Evolutionary conservation across 768 basidiomycete species (phyloP).

Genomic region (Tephrocybe sp.): DNA sequence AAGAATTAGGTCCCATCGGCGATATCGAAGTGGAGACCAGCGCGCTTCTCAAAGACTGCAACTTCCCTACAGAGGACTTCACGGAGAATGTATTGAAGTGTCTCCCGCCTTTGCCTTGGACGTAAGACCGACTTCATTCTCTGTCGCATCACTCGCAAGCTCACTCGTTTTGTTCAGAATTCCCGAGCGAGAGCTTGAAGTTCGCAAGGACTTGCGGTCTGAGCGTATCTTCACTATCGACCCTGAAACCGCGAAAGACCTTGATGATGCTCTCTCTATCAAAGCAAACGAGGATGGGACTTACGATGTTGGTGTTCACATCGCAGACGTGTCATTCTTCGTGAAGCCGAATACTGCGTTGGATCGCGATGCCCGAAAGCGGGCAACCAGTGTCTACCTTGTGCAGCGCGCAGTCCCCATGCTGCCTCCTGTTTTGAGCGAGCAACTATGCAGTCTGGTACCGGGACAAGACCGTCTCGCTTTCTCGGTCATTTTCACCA

Average conservation of each 20-base stretch:
- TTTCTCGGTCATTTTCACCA: slow-evolving; percentile 87
- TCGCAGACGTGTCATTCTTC: slow-evolving; percentile 96
- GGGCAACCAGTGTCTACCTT: slow-evolving; percentile 96
- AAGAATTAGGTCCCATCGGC: slow-evolving; percentile 98
- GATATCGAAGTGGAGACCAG: slow-evolving; percentile 98
- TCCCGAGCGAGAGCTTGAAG: slow-evolving; percentile 85
- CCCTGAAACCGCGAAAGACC: slow-evolving; percentile 83
- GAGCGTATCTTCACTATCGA: slow-evolving; percentile 94
- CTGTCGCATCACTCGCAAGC: neutral
- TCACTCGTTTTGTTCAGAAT: slow-evolving; percentile 48
- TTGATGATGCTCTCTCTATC: slow-evolving; percentile 94
- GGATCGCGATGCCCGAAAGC: slow-evolving; percentile 96
- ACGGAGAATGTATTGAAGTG: slow-evolving; percentile 94
- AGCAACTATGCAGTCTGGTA: slow-evolving; percentile 89
- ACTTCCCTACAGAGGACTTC: slow-evolving; percentile 98
- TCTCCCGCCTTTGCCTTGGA: slow-evolving; percentile 94
- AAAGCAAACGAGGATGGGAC: slow-evolving; percentile 89
- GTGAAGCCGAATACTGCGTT: slow-evolving; percentile 94
- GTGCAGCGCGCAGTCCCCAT: slow-evolving; percentile 96
- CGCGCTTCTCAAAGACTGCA: slow-evolving; percentile 96
- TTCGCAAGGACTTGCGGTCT: slow-evolving; percentile 83
- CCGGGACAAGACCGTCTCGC: slow-evolving; percentile 89
- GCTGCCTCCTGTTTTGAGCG: slow-evolving; percentile 92
- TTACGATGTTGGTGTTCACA: slow-evolving; percentile 91
- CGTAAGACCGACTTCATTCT: slow-evolving; percentile 45